Base-by-base conservation (phyloP, 208 protist species). In the Trypanosoma brucei region DNA sequence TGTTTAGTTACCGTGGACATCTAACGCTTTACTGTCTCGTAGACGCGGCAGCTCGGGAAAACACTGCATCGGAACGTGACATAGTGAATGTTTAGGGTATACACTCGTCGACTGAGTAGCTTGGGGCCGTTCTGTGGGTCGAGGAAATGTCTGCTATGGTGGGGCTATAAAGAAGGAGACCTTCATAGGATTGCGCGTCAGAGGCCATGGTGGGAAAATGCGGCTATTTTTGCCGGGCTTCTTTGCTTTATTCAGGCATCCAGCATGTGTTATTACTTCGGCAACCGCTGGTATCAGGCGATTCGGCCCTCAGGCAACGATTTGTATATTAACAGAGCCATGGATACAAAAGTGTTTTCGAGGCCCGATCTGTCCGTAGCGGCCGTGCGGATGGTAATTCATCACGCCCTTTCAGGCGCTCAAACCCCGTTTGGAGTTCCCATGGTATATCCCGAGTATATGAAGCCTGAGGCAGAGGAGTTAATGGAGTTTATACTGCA, bases 191-290 rank as follows among this genome's bases (percentile, higher is more conserved):
- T 91, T 7, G 81, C 89, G 9, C 74, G 86, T n/a, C 68, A 86
- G 59, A 76, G 76, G 11, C 89, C 85, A n/a, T 93, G 89, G 89
- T 95, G 89, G 86, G 75, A 91, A 55, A 90, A 76, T 34, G 72
- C 78, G 3, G 83, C 80, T 0, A 84, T 92, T 58, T 75, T 87
- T 59, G 75, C 38, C 5, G 86, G 83, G 14, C 63, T 93, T 50
- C 61, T 93, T 3, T 69, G 83, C 44, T 88, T 92, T 57, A 81
- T 93, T 40, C 86, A 92, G 39, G 59, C 81, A 2, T 70, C 72
- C 1, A 87, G 80, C 56, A 39, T 79, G 5, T 68, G 56, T 7
- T 81, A 77, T 46, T 92, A 92, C 54, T 70, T 75, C 60, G 61
- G 82, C 0, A 91, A 92, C 53, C 72, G 84, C 7, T 81, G 68